Conservation (phyloP, 495 filamentous ascomycete species). For the Pseudevernia furfuracea region DNA sequence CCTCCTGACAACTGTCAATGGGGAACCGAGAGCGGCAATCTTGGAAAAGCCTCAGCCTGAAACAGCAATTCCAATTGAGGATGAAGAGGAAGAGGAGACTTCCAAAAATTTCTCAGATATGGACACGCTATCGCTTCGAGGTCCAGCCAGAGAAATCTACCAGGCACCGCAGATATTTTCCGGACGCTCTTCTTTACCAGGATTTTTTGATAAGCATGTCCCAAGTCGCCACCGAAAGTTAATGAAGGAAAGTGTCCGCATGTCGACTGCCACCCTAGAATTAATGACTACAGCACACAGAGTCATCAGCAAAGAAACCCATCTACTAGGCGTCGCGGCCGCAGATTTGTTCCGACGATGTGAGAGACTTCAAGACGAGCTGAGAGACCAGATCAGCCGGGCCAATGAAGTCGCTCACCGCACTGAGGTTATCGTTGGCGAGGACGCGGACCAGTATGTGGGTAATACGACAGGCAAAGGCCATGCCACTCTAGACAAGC, state of each 20-base stretch:
- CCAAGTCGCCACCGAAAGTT: slow-evolving; percentile 52
- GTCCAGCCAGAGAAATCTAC: slow-evolving; percentile 36
- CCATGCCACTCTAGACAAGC: slow-evolving; percentile 40
- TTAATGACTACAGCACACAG: slow-evolving; percentile 71
- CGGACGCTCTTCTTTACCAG: slow-evolving; percentile 46
- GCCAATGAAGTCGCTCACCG: slow-evolving; percentile 58
- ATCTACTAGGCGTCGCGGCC: slow-evolving; percentile 61
- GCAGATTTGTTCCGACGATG: slow-evolving; percentile 77
- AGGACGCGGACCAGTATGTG: slow-evolving; percentile 43
- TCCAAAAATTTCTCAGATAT: slow-evolving; percentile 27
- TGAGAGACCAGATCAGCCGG: slow-evolving; percentile 61
- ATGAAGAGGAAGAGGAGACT: slow-evolving; percentile 26
- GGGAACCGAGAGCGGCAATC: slow-evolving; percentile 54
- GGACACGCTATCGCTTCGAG: slow-evolving; percentile 48
- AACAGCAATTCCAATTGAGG: slow-evolving; percentile 27
- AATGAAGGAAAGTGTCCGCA: slow-evolving; percentile 61
- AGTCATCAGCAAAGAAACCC: slow-evolving; percentile 64
- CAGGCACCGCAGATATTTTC: slow-evolving; percentile 61
- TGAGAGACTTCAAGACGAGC: slow-evolving; percentile 61
- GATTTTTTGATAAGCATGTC: slow-evolving; percentile 53
- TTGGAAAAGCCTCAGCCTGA: slow-evolving; percentile 41
- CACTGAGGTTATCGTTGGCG: slow-evolving; percentile 58
- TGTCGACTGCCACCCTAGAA: slow-evolving; percentile 67
- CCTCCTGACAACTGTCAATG: slow-evolving; percentile 59
- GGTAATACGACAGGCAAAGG: slow-evolving; percentile 32